Conservation (phyloP, 2,329 filamentous ascomycete species). For the Colletotrichum coccodes region DNA sequence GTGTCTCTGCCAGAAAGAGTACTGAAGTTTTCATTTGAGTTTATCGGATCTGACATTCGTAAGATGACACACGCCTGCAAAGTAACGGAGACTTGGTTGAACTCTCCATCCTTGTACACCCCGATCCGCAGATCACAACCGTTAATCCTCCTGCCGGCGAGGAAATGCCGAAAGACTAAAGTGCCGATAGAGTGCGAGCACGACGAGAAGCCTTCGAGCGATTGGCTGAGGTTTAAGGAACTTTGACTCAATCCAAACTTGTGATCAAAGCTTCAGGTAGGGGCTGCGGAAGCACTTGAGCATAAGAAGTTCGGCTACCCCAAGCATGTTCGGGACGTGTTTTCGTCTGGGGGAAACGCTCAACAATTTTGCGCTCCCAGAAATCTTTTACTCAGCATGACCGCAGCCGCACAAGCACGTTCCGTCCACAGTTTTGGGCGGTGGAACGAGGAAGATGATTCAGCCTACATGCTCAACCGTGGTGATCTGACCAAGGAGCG, state of each 20-base stretch:
- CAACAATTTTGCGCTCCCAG: neutral
- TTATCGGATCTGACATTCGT: no score
- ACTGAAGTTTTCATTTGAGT: neutral
- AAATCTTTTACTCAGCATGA: neutral
- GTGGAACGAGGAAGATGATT: slow-evolving; percentile 11
- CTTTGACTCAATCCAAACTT: neutral
- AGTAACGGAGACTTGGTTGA: neutral
- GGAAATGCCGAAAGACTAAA: neutral
- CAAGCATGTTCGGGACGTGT: neutral
- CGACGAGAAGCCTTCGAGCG: neutral
- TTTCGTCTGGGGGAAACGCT: no score
- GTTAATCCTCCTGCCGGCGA: neutral
- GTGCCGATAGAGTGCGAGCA: fast-evolving
- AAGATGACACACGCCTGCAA: neutral
- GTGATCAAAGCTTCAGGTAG: neutral
- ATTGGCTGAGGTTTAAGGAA: neutral
- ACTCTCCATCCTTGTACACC: neutral
- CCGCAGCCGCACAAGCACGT: neutral
- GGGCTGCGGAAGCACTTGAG: neutral
- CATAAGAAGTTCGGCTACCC: neutral
- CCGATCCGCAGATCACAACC: neutral
- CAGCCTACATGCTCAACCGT: slow-evolving; percentile 12
- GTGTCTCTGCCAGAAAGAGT: neutral
- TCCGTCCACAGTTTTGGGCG: neutral
- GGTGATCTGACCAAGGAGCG: slow-evolving; percentile 5